These are phyloP conservation scores for Kodamaea restingae DNA, from an alignment of 805 yeast genomes.

Conservation along the genomic window DNA sequence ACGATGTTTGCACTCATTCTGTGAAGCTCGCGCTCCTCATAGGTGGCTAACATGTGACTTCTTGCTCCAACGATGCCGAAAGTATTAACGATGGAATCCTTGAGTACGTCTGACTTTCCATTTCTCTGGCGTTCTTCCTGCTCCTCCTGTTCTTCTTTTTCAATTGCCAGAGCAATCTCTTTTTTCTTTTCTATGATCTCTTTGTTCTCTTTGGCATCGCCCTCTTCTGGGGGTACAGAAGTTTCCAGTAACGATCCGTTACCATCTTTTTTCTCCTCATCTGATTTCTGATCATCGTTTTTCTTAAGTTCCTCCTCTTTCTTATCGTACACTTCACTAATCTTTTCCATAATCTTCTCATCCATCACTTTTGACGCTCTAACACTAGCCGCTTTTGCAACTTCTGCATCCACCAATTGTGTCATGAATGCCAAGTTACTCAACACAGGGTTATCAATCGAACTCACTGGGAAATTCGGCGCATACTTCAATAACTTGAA, in stretches of 20 bases:
- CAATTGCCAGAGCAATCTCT: constrained; percentile 7
- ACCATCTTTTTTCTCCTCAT: constrained; percentile 5
- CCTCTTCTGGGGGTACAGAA: constrained; percentile 16
- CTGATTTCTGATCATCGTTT: constrained; percentile 8
- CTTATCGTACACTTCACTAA: constrained; percentile 27
- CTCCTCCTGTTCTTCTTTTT: constrained; percentile 18
- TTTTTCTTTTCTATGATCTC: constrained; percentile 12
- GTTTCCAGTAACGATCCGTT: constrained; percentile 3
- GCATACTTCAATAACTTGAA: constrained; percentile 77
- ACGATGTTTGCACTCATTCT: constrained; percentile 53
- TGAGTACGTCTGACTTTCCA: constrained; percentile 19
- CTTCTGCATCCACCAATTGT: constrained; percentile 78
- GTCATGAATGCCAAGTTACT: constrained; percentile 88
- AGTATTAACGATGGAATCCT: constrained; percentile 65
- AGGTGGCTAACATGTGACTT: constrained; percentile 72
- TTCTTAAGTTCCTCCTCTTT: constrained; percentile 10
- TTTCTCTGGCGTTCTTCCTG: background rate
- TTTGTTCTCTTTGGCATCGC: constrained; percentile 13
- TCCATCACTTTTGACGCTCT: constrained; percentile 54
- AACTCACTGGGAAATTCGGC: constrained; percentile 78
- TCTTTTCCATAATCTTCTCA: constrained; percentile 36
- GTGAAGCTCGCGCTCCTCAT: constrained; percentile 76
- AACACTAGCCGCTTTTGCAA: constrained; percentile 75
- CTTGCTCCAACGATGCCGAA: constrained; percentile 76
- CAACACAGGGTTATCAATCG: constrained; percentile 89